Evolutionary conservation across 306 rosid genomes (phyloP).

Genomic region (Sicyos edulis): DNA sequence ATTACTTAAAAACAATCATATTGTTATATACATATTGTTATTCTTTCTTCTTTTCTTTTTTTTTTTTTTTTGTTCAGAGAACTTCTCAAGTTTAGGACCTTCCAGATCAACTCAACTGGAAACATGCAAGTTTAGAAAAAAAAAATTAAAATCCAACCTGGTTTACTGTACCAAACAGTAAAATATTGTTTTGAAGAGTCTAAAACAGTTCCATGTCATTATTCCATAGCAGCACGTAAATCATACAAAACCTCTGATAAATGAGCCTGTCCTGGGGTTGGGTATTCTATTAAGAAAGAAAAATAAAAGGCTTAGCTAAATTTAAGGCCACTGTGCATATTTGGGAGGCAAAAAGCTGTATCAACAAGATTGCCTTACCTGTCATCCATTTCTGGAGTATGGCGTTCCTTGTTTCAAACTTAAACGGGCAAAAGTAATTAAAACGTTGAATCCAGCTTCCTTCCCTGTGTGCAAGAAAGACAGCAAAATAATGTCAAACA

Average conservation of each 20-base stretch:
- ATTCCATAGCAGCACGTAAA: constrained; percentile 9
- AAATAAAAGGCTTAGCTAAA: neutral
- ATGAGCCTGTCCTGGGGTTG: constrained; percentile 18
- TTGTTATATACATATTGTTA: neutral
- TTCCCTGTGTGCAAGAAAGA: constrained; percentile 16
- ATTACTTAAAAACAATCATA: neutral
- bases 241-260: constrained; percentile 6
- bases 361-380: constrained; percentile 11
- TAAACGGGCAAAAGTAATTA: constrained; percentile 1
- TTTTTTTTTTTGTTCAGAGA: neutral
- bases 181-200: neutral
- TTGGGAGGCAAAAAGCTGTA: constrained; percentile 16
- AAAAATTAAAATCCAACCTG: constrained; percentile 1
- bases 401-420: constrained; percentile 11
- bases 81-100: neutral
- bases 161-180: constrained; percentile 10
- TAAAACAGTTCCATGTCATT: constrained; percentile 2
- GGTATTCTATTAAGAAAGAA: constrained; percentile 7
- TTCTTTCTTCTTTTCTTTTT: too few relatives aligned
- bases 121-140: neutral
- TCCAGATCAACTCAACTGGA: neutral
- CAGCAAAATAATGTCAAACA: constrained; percentile 20
- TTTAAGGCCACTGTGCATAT: constrained; percentile 10
- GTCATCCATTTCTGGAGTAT: constrained; percentile 16
- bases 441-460: constrained; percentile 10